phyloP scores from a whole-genome alignment of 805 yeast genomes.

The Danielia reshetovae region DNA sequence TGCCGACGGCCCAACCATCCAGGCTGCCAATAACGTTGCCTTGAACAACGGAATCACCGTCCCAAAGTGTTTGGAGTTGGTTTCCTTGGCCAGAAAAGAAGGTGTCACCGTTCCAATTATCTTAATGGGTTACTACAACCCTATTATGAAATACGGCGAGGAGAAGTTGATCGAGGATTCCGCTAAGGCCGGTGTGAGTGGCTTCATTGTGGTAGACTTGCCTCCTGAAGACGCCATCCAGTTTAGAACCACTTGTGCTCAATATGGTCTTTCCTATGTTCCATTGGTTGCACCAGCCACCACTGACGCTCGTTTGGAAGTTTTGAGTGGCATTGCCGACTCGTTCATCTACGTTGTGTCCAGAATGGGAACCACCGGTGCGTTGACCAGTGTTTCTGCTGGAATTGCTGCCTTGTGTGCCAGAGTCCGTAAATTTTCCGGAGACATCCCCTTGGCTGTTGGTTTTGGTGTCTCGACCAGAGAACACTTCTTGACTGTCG shows the following conservation, averaged over 20 bases:
- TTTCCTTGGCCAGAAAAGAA: conserved; percentile 66
- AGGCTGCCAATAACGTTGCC: conserved; percentile 80
- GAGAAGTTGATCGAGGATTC: conserved; percentile 73
- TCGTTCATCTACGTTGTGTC: conserved; percentile 95
- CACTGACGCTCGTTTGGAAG: conserved; percentile 78
- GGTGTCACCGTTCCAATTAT: conserved; percentile 89
- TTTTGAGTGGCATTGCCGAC: conserved; percentile 83
- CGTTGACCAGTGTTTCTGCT: conserved; percentile 57
- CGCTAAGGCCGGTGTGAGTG: conserved; percentile 89
- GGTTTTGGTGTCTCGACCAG: conserved; percentile 97
- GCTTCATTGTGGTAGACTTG: conserved; percentile 88
- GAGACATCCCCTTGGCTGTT: conserved; percentile 71
- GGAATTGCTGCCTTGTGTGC: conserved; percentile 65
- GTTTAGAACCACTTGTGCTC: conserved; percentile 69
- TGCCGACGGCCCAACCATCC: conserved; percentile 98
- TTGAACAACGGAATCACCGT: conserved; percentile 79
- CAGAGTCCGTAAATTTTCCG: conserved; percentile 72
- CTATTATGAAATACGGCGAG: conserved; percentile 87
- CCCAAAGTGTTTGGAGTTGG: conserved; percentile 62
- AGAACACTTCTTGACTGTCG: conserved; percentile 81
- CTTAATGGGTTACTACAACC: conserved; percentile 98
- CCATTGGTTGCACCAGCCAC: conserved; percentile 98
- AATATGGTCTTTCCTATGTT: conserved; percentile 71
- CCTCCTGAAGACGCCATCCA: conserved; percentile 97
- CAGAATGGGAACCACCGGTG: conserved; percentile 98